Evolutionary conservation across 2,329 filamentous ascomycete genomes (phyloP).

Genomic region (Paecilomyces fulvus): DNA sequence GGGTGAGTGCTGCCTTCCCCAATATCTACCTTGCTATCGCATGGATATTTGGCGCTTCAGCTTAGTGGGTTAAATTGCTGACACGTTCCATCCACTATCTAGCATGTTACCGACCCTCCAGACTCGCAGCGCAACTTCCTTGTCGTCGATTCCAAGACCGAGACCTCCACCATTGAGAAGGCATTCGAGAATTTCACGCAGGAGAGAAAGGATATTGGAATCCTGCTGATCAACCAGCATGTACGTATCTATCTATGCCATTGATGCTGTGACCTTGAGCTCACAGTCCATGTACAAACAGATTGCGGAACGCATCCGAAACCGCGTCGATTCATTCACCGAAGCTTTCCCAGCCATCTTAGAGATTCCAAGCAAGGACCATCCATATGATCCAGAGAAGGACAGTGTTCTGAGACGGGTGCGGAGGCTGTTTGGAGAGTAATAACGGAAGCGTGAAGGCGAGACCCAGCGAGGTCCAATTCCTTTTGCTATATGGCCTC

Average conservation of each 20-base stretch:
- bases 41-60: not conserved
- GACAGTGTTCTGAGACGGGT: conserved; percentile 93
- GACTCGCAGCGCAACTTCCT: conserved; percentile 96
- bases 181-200: conserved; percentile 85
- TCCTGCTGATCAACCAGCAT: conserved; percentile 96
- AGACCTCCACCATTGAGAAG: conserved; percentile 75
- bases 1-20: conserved; percentile 49
- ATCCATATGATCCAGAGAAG: conserved; percentile 98
- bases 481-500: not conserved
- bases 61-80: not conserved
- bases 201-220: conserved; percentile 91
- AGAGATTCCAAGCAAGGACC: conserved; percentile 97
- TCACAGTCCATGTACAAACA: conserved; percentile 29
- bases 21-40: not conserved
- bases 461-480: not conserved
- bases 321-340: conserved; percentile 82
- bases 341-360: conserved; percentile 93
- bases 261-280: not conserved
- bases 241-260: conserved; percentile 42
- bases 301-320: conserved; percentile 90
- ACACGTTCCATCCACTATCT: not conserved
- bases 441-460: conserved; percentile 1
- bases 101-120: conserved; percentile 87
- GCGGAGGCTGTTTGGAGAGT: conserved; percentile 58
- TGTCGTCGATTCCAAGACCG: conserved; percentile 89